These are phyloP conservation scores for Tranzscheliella williamsii DNA, from an alignment of 1,284 basidiomycete species.

Conservation along the genomic window DNA sequence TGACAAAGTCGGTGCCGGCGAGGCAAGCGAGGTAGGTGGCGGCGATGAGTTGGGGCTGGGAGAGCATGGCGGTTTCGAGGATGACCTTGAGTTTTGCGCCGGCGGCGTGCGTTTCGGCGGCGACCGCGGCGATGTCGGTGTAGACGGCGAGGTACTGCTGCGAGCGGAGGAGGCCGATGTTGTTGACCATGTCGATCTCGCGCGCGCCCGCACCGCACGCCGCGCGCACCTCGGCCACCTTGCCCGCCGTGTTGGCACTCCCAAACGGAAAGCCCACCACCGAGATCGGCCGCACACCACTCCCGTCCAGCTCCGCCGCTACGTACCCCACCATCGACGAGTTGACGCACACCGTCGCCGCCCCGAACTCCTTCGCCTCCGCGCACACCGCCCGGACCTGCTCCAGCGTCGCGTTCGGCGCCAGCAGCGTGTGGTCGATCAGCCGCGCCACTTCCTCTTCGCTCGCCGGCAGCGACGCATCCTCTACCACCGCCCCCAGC, in stretches of 20 bases:
- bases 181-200: slow-evolving; percentile 58
- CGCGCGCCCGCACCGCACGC: slow-evolving; percentile 39
- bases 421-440: slow-evolving; percentile 57
- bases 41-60: slow-evolving; percentile 37
- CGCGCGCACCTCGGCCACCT: slow-evolving; percentile 37
- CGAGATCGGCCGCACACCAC: slow-evolving; percentile 29
- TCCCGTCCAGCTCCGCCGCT: slow-evolving; percentile 64
- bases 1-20: slow-evolving; percentile 50
- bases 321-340: slow-evolving; percentile 60
- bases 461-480: slow-evolving; percentile 15
- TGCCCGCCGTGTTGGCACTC: slow-evolving; percentile 30
- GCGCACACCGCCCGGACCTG: slow-evolving; percentile 36
- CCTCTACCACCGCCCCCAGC: too few relatives aligned
- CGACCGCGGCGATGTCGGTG: slow-evolving; percentile 40
- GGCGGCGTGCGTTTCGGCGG: slow-evolving; percentile 20
- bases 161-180: slow-evolving; percentile 44
- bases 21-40: slow-evolving; percentile 41
- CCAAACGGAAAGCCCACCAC: slow-evolving; percentile 48
- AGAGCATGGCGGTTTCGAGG: slow-evolving; percentile 47
- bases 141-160: slow-evolving; percentile 27
- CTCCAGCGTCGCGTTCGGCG: slow-evolving; percentile 36
- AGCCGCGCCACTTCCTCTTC: slow-evolving; percentile 27
- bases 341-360: slow-evolving; percentile 53
- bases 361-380: slow-evolving; percentile 35
- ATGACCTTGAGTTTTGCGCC: slow-evolving; percentile 49